Base-by-base conservation (phyloP, 305 asterid genomes). In the Plantago lanceolata region DNA sequence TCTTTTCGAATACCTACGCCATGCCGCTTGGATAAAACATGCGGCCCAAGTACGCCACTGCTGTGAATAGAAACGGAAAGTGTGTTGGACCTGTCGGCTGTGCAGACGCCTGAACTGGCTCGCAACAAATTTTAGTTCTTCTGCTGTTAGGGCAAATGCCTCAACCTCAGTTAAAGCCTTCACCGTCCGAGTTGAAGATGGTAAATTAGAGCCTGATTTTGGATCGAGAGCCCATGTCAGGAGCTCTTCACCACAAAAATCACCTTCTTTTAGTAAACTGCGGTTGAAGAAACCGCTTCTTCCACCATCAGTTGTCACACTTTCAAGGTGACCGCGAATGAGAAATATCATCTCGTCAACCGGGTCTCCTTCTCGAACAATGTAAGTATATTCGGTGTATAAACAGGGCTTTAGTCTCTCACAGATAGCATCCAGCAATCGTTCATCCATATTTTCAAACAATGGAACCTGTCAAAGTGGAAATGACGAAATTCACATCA, bases 21-120 rank as follows among this genome's bases (percentile, higher is more conserved):
- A 94, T 0, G 99, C 99, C 9, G 99, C 96, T 75, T 94, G 99
- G 48, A 94, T 88, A 43, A 94, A 94, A 81, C 96, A 88, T 19
- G 99, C 97, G 0, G 96, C 97, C 99, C 99, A 94, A 2, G 99
- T 94, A 55, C 97, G 78, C 99, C 99, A 94, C 64, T 94, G 99
- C 71, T 90, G 96, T 0, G 99, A 94, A 77, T 94, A 90, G 81
- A 94, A 94, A 0, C 99, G 94, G 82, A 94, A 94, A 0, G 99
- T 94, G 84, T 94, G 99, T 54, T 94, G 99, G n/a, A 94, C 99
- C 68, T 94, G 99, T 69, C 96, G 60, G 68, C 96, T 88, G 89
- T 94, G 99, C 44, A 94, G 97, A 69, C 99, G 80, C 69, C 99
- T 81, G 81, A 94, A 90, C 75, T 94, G 99, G 62, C 97, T 76